Base-by-base conservation (phyloP, 31 red algal species). In the Asparagopsis taxiformis region DNA sequence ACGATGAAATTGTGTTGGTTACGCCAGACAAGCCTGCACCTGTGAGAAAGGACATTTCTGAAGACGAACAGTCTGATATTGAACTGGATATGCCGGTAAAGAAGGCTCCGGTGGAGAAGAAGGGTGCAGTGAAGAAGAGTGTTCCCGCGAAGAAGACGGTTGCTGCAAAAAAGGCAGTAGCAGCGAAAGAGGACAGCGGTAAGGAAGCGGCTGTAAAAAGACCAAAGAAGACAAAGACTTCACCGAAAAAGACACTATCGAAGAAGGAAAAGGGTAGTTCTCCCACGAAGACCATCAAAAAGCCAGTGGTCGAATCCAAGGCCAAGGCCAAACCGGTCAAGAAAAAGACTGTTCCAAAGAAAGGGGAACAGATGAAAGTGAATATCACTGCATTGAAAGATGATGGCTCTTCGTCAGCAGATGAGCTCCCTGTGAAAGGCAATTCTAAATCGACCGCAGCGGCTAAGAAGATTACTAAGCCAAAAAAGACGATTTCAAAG, bases 201-300 rank as follows among this genome's bases (percentile, higher is more conserved):
- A 38, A 67, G 34, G 58, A 32, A 19, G 4, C 37, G 19, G 63
- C 9, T 23, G 16, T 36, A 3, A 68, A 46, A 41, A 50, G 23
- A 19, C 16, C n/a, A 68, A 25, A 25, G 34, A 34, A 0, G 22
- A 46, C 38, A 19, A 24, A 25, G 11, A 76, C 48, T 23, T 62
- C 44, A 38, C 29, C 23, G 38, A 63, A 25, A 30, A 61, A 31
- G 6, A 15, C 23, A 13, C 13, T 46, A 13, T 9, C 8, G 6
- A 46, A 13, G 35, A 76, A 76, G 72, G 26, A 31, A 2, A 76
- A 61, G 13, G 72, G 43, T 17, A 7, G 44, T 1, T 76, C 72
- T 3, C 72, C 72, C 33, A 58, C 72, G 24, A 76, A 76, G 72
- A 34, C 72, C 22, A 63, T 63, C 38, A 76, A 63, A 56, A 76